phyloP scores from a whole-genome alignment of 352 stramenopile species.

The Nothophytophthora sp. region DNA sequence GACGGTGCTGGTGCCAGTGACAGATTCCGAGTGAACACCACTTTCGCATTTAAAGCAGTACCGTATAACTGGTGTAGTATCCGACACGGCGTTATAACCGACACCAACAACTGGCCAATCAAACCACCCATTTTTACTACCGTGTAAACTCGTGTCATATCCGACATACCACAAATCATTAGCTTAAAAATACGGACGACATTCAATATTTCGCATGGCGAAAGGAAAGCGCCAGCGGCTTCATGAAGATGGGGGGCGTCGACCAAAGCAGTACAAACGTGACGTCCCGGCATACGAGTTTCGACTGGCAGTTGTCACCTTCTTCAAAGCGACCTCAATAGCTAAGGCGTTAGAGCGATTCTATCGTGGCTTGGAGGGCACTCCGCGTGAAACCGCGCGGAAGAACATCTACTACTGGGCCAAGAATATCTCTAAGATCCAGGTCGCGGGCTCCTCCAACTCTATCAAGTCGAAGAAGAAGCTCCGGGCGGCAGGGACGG shows the following conservation, averaged over 20 bases:
- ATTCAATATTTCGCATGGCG: neutral
- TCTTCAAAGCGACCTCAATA: neutral
- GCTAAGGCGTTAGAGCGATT: neutral
- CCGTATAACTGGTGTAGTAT: constrained; percentile 2
- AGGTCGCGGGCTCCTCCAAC: neutral
- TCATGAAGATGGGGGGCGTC: neutral
- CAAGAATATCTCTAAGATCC: neutral
- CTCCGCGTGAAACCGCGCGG: neutral
- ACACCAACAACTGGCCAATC: neutral
- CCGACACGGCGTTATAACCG: neutral
- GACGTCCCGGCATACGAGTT: neutral
- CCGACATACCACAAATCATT: neutral
- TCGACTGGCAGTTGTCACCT: neutral
- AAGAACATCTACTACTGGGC: constrained; percentile 10
- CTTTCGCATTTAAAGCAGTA: no score
- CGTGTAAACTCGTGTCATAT: neutral
- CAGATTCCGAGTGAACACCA: no score
- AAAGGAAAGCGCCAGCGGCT: neutral
- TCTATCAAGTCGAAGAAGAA: neutral
- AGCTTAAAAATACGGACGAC: neutral
- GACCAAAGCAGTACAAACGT: neutral
- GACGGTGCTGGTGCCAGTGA: no score
- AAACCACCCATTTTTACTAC: neutral
- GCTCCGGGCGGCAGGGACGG: neutral
- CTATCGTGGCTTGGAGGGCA: neutral